phyloP scores from a whole-genome alignment of 345 rosid species.

The Camelina sativa region DNA sequence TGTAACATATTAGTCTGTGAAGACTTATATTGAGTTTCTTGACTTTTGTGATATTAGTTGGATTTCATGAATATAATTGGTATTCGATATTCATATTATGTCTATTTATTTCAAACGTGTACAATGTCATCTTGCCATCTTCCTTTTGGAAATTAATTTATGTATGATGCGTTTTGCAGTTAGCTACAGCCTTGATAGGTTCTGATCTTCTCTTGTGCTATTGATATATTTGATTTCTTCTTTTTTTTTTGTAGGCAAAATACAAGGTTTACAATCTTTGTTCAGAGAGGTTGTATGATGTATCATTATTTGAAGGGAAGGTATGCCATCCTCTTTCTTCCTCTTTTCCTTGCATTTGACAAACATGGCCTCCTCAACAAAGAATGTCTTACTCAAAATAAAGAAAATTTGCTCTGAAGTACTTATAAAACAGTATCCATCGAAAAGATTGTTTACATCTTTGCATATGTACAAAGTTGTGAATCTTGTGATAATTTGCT shows the following conservation, averaged over 20 bases:
- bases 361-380: not conserved
- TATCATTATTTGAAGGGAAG: conserved; percentile 90
- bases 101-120: not conserved
- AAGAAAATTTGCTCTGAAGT: not conserved
- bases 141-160: not conserved
- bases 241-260: conserved; percentile 56
- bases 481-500: conserved; percentile 5
- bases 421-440: not conserved
- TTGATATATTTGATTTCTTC: conserved; percentile 22
- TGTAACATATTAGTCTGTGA: not conserved
- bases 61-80: not conserved
- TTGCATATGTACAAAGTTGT: not conserved
- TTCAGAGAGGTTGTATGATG: conserved; percentile 89
- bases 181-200: not conserved
- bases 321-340: conserved; percentile 42
- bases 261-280: conserved; percentile 94
- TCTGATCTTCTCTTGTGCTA: conserved; percentile 12
- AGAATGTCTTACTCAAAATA: not conserved
- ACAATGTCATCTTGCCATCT: not conserved
- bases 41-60: not conserved
- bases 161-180: conserved; percentile 5
- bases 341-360: conserved; percentile 24
- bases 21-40: not conserved
- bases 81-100: not conserved
- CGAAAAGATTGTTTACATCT: not conserved